Evolutionary conservation across 257 asterid genomes (phyloP).

Genomic region (Cinchona pubescens): DNA sequence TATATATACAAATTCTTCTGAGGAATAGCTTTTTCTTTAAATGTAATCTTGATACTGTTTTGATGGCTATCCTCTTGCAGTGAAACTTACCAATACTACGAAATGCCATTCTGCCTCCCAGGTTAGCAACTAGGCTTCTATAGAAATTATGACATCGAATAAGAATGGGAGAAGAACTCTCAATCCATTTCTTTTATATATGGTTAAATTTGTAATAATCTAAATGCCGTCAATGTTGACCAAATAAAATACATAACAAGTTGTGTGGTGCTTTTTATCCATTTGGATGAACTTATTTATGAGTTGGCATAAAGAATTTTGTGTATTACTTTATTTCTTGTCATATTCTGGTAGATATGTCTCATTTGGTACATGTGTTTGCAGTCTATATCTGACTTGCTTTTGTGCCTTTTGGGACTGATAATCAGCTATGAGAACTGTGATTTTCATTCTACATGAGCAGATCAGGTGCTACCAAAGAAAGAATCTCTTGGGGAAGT

Average conservation of each 20-base stretch:
- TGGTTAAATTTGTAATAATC: neutral
- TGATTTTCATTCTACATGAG: conserved; percentile 19
- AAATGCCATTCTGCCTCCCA: conserved; percentile 86
- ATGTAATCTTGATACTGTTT: conserved; percentile 29
- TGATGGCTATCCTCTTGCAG: conserved; percentile 60
- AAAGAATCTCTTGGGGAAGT: conserved; percentile 74
- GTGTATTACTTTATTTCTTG: neutral
- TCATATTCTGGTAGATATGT: neutral
- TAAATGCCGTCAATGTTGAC: neutral
- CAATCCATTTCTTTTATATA: neutral
- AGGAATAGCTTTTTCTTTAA: conserved; percentile 9
- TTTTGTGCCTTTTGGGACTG: neutral
- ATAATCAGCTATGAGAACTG: conserved; percentile 7
- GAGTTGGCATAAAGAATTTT: neutral
- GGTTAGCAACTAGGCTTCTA: conserved; percentile 54
- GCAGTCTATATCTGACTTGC: neutral
- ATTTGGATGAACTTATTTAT: neutral
- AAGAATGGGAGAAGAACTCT: neutral
- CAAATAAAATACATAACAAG: neutral
- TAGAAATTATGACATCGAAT: conserved; percentile 6
- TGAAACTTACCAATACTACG: conserved; percentile 80
- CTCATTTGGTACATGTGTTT: neutral
- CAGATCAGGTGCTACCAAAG: conserved; percentile 60
- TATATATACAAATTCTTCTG: neutral
- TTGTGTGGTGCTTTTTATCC: neutral